Evolutionary conservation across 257 asterid species (phyloP).

Genomic region (Solanum boliviense): DNA sequence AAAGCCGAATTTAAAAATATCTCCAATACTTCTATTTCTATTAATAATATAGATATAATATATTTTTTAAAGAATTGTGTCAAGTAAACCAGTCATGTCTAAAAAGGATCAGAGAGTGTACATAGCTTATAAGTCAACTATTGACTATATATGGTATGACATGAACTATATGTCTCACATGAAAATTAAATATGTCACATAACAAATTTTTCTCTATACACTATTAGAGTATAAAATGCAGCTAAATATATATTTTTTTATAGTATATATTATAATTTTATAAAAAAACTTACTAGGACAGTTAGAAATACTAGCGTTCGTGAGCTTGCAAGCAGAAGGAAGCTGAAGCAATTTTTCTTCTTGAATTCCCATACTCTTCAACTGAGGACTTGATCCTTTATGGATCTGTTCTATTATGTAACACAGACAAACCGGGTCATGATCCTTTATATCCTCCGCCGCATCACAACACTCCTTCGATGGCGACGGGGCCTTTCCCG

Average conservation of each 20-base stretch:
- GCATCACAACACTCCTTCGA: constrained; percentile 62
- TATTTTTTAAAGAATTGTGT: not conserved
- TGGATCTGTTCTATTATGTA: constrained; percentile 70
- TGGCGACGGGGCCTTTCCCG: constrained; percentile 52
- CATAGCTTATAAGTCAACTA: not conserved
- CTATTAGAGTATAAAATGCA: not conserved
- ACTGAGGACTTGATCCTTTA: constrained; percentile 40
- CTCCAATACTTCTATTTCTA: too few relatives aligned
- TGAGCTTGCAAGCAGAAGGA: constrained; percentile 58
- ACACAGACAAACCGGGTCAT: constrained; percentile 64
- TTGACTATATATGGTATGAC: not conserved
- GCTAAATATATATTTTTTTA: not conserved
- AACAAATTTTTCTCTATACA: not conserved
- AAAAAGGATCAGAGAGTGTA: too few relatives aligned
- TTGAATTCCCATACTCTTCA: constrained; percentile 64
- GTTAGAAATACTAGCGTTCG: constrained; percentile 41
- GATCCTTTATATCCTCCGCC: constrained; percentile 34
- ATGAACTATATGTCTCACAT: not conserved
- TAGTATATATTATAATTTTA: not conserved
- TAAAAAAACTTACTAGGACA: constrained; percentile 60
- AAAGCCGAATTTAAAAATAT: too few relatives aligned
- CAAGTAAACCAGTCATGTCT: not conserved
- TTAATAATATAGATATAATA: too few relatives aligned
- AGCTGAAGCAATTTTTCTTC: constrained; percentile 67
- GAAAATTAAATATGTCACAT: not conserved